phyloP scores from a whole-genome alignment of 1,139 yeast genomes.

The Saccharomyces pastorianus region DNA sequence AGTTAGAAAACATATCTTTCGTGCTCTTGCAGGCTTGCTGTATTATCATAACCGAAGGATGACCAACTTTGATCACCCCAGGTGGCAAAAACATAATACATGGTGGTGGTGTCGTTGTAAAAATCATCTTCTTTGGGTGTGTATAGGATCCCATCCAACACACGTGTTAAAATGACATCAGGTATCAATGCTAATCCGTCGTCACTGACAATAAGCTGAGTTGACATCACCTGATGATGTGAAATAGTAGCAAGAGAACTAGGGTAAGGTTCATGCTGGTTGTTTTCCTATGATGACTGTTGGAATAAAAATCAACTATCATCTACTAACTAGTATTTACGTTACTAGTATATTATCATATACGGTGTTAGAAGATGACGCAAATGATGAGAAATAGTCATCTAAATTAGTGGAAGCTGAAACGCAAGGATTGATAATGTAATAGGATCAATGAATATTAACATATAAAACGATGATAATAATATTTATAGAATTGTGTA shows the following conservation, averaged over 20 bases:
- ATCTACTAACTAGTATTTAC: no score
- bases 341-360: no score
- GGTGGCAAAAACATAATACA: background rate
- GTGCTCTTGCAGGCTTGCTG: background rate
- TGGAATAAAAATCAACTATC: no score
- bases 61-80: background rate
- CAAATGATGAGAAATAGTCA: no score
- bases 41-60: background rate
- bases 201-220: background rate
- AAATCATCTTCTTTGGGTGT: background rate
- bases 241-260: background rate
- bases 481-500: no score
- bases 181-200: background rate
- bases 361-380: no score
- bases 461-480: no score
- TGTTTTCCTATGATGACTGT: background rate
- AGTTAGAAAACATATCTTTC: background rate
- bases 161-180: background rate
- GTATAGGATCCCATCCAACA: background rate
- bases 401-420: no score
- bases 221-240: background rate
- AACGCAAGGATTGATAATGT: no score
- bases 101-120: background rate
- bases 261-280: background rate
- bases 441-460: no score